phyloP scores from a whole-genome alignment of 2,329 filamentous ascomycete genomes.

The Ophiocordyceps polyrhachis-furcata region DNA sequence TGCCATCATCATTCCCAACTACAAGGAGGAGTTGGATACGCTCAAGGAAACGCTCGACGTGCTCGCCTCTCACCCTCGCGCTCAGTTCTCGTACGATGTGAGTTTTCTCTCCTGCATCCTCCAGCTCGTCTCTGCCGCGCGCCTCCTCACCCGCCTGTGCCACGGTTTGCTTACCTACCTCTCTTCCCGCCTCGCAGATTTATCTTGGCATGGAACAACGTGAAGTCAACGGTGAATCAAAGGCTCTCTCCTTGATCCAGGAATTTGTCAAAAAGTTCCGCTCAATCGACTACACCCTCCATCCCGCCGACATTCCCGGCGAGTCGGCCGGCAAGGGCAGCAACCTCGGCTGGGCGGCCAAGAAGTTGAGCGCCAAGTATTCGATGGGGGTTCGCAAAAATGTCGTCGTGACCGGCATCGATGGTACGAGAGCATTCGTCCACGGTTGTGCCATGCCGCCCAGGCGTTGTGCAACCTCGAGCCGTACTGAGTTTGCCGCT shows the following conservation, averaged over 20 bases:
- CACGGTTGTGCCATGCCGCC: background rate
- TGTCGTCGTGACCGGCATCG: slow-evolving; percentile 52
- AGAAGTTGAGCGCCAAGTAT: slow-evolving; percentile 45
- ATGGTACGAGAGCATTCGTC: slow-evolving; percentile 33
- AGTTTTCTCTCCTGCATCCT: slow-evolving; percentile 16
- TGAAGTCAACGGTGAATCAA: slow-evolving; percentile 39
- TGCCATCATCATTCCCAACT: slow-evolving; percentile 53
- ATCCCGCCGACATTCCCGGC: slow-evolving; percentile 44
- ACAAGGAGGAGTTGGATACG: slow-evolving; percentile 53
- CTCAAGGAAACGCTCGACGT: slow-evolving; percentile 51
- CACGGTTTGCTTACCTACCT: slow-evolving; percentile 1
- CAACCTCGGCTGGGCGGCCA: slow-evolving; percentile 53
- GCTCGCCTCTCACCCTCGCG: slow-evolving; percentile 46
- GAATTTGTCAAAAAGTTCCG: slow-evolving; percentile 47
- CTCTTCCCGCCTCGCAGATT: slow-evolving; percentile 27
- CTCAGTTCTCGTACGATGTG: slow-evolving; percentile 48
- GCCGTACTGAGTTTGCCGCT: background rate
- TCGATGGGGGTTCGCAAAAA: slow-evolving; percentile 31
- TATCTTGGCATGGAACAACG: slow-evolving; percentile 58
- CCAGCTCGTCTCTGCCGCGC: background rate
- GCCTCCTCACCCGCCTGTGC: background rate
- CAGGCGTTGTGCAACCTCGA: background rate
- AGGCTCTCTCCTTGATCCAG: slow-evolving; percentile 42
- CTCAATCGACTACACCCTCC: slow-evolving; percentile 47
- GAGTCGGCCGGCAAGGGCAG: slow-evolving; percentile 59